phyloP scores from a whole-genome alignment of 2,329 filamentous ascomycete genomes.

The Penicillium paneum region DNA sequence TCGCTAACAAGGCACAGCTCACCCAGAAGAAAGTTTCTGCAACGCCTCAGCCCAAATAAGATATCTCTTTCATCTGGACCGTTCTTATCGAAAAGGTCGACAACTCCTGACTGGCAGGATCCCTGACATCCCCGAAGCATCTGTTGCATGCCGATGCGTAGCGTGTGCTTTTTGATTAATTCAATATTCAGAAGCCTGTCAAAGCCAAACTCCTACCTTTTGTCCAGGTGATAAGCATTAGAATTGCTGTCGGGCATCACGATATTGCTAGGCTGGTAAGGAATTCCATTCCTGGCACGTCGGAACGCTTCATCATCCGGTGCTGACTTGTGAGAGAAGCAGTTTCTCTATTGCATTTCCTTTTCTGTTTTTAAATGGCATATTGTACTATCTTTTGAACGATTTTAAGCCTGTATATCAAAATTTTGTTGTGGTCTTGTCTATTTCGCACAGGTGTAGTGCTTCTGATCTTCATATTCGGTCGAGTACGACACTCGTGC shows the following conservation, averaged over 20 bases:
- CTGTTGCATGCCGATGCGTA: neutral
- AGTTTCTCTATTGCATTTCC: neutral
- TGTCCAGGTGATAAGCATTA: neutral
- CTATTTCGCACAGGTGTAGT: neutral
- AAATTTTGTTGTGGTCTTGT: neutral
- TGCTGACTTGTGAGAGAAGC: neutral
- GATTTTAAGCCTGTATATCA: neutral
- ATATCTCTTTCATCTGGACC: neutral
- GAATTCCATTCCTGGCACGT: neutral
- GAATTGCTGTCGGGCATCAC: neutral
- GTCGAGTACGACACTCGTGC: neutral
- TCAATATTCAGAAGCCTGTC: neutral
- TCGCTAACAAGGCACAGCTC: constrained; percentile 4
- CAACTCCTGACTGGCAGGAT: neutral
- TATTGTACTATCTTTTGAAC: neutral
- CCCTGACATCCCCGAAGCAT: neutral
- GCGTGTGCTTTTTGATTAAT: neutral
- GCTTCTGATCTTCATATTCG: neutral
- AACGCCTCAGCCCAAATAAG: neutral
- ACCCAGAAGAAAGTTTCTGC: constrained; percentile 8
- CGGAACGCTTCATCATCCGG: neutral
- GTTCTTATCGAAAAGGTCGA: neutral
- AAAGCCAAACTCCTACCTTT: neutral
- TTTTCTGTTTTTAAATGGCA: neutral
- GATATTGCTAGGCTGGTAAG: neutral